Base-by-base conservation (phyloP, 441 rosid genomes). In the Rhodomyrtus psidioides region DNA sequence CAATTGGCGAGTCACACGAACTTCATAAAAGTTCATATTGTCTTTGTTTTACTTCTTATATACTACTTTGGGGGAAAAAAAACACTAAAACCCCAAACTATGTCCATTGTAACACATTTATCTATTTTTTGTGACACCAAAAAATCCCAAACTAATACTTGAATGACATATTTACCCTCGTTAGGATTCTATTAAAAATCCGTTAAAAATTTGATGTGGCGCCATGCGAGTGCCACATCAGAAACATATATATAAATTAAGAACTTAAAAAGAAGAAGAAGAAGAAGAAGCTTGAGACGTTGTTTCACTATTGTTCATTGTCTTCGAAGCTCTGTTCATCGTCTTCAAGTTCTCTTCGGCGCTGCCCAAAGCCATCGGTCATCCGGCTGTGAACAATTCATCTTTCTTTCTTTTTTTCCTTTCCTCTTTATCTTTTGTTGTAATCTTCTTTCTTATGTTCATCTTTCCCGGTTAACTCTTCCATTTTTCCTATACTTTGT, bases 51-150 rank as follows among this genome's bases (percentile, higher is more conserved):
- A n/a, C n/a, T n/a, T n/a, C n/a, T n/a, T n/a, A n/a, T n/a, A n/a
- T n/a, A n/a, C n/a, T n/a, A n/a, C n/a, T n/a, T n/a, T n/a, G n/a
- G n/a, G n/a, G n/a, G n/a, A n/a, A n/a, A n/a, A n/a, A n/a, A n/a
- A 46, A 46, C 10, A 46, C 49, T 46, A 58, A 58, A 58, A 6
- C 3, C 16, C n/a, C 14, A 58, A n/a, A 58, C 1, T n/a, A 94
- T 97, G 81, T 93, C 93, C 34, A 95, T 92, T 0, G 95, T 90
- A 9, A 95, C 60, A 83, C 96, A 46, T 46, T 46, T 46, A 46
- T 46, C 49, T 7, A 46, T 42, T 42, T 42, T 42, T 42, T 42
- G 44, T 5, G 44, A 42, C 44, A 42, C 44, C 44, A n/a, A 42
- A 42, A 42, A 42, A 42, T 6, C 6, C 44, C 6, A 5, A 5